Percentiles rank a stretch among this genome's conserved stretches.
Evolutionary conservation across 345 rosid genomes (phyloP).

Genomic region (Cardiospermum halicacabum): DNA sequence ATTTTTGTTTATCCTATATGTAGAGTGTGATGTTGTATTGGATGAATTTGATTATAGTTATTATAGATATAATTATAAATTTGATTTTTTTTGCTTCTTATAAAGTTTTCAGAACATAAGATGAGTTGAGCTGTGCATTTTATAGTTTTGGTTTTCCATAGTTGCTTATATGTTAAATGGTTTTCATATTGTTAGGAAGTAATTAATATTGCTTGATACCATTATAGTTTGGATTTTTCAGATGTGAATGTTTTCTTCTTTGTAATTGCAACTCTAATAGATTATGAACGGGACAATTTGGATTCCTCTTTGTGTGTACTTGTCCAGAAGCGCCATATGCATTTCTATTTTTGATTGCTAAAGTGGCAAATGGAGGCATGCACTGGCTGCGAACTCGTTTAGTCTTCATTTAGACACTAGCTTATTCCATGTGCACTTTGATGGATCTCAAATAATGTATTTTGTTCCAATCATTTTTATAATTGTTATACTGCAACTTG

Average conservation of each 20-base stretch:
- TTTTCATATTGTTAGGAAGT: not conserved
- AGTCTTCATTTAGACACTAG: not conserved
- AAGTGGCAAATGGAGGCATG: not conserved
- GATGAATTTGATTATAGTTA: not conserved
- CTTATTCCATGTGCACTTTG: not conserved
- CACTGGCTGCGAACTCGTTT: not conserved
- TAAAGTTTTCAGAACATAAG: not conserved
- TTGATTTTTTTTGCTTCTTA: not conserved
- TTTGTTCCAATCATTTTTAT: conserved; percentile 10
- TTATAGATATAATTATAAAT: not conserved
- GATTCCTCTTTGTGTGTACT: not conserved
- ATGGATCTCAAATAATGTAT: not conserved
- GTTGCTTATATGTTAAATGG: not conserved
- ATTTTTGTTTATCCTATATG: not conserved
- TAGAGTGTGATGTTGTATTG: not conserved
- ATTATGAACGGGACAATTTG: not conserved
- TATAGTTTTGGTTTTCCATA: not conserved
- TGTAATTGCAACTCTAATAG: too few species aligned
- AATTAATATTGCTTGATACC: not conserved
- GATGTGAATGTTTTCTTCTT: not conserved
- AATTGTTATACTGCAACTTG: not conserved
- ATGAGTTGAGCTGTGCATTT: not conserved
- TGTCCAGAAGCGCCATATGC: not conserved
- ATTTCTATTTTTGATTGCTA: not conserved
- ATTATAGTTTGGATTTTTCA: not conserved